Base-by-base conservation (phyloP, 164 flowering plant genomes). In the Pachysandra terminalis region DNA sequence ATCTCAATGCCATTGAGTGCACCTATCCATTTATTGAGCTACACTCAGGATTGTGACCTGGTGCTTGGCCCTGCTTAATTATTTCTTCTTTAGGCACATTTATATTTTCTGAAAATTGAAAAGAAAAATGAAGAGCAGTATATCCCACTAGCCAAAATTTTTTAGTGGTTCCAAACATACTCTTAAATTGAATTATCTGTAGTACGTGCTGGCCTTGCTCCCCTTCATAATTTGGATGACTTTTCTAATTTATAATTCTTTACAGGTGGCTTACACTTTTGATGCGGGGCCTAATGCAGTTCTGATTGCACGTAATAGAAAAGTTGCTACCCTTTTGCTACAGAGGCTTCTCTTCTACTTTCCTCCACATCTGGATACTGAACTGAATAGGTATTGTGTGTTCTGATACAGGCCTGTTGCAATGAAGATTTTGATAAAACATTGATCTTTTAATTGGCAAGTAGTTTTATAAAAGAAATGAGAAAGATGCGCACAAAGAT, bases 201-300 rank as follows among this genome's bases (percentile, higher is more conserved):
- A 22, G 17, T 17, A 19, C 9, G 19, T 22, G 35, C 54, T 57
- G 22, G 14, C 4, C 58, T 59, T 68, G 58, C 58, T 45, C 21
- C 4, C 12, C 4, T 21, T 21, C 24, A 12, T 59, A 3, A 19
- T 53, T 53, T 16, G 3, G 26, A 25, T 24, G 57, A 63, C 25
- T 9, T 67, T 35, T 63, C 56, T 62, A 45, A 45, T 56, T 27
- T 35, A n/a, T 45, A 35, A 49, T 24, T 40, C 26, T 48, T 80
- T 56, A 68, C 92, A 96, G 99, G 98, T 96, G 65, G 98, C 99
- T 24, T 92, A 96, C 73, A 96, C 99, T 19, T 96, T 88, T 80
- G 99, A 96, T 83, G 99, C 99, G 32, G 99, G 99, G 73, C 99
- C 99, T 5, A 96, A 96, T 71, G 97, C 98, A 52, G 99, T 87